phyloP scores from a whole-genome alignment of 192 early-diverging fungal species.

The Endogone sp. region DNA sequence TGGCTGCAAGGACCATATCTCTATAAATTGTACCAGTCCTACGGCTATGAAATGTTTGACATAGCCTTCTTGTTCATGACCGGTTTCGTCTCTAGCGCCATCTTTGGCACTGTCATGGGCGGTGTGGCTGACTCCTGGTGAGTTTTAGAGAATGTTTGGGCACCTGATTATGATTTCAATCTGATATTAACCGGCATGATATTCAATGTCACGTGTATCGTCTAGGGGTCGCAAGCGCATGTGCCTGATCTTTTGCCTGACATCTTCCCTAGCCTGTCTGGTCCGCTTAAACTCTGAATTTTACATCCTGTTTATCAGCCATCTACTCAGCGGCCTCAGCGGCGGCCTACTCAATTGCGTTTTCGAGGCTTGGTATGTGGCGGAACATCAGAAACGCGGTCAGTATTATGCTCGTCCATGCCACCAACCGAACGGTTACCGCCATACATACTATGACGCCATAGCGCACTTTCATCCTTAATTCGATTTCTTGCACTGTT shows the following conservation, averaged over 20 bases:
- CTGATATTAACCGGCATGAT: not conserved
- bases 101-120: conserved; percentile 69
- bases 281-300: conserved; percentile 34
- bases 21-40: conserved; percentile 60
- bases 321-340: conserved; percentile 44
- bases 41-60: conserved; percentile 48
- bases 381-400: conserved; percentile 38
- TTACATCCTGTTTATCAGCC: conserved; percentile 35
- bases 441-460: no score
- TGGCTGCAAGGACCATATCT: conserved; percentile 44
- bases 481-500: no score
- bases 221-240: conserved; percentile 41
- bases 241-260: conserved; percentile 46
- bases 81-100: conserved; percentile 66
- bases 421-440: no score
- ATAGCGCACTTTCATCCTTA: no score
- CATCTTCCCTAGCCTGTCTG: conserved; percentile 34
- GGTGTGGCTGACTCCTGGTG: conserved; percentile 67
- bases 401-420: not conserved
- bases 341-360: conserved; percentile 52
- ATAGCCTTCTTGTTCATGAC: conserved; percentile 70
- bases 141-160: conserved; percentile 11
- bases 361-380: conserved; percentile 61
- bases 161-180: not conserved
- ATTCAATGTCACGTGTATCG: not conserved